These are phyloP conservation scores for Trichoderma gamsii DNA, from an alignment of 495 filamentous ascomycete genomes.

Conservation along the genomic window DNA sequence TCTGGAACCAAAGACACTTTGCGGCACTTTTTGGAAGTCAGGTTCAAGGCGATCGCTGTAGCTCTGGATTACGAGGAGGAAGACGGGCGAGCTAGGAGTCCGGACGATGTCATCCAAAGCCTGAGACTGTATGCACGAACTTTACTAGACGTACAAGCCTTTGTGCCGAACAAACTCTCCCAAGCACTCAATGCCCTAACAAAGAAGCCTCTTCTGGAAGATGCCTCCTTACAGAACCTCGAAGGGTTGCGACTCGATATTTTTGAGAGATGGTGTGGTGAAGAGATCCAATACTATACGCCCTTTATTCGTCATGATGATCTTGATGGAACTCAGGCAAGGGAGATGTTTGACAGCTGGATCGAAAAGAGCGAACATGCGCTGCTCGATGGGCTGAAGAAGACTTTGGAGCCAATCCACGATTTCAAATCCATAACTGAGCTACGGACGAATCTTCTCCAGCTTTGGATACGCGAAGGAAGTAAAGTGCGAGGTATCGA, in stretches of 20 bases:
- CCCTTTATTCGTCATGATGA: slow-evolving; percentile 88
- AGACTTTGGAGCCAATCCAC: slow-evolving; percentile 46
- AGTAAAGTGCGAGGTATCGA: slow-evolving; percentile 49
- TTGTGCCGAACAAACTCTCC: slow-evolving; percentile 66
- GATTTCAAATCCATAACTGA: slow-evolving; percentile 63
- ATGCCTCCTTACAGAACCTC: slow-evolving; percentile 56
- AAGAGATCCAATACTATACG: slow-evolving; percentile 79
- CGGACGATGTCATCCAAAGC: slow-evolving; percentile 51
- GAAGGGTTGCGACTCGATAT: slow-evolving; percentile 76
- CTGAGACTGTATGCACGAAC: slow-evolving; percentile 72
- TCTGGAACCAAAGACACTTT: slow-evolving; percentile 76
- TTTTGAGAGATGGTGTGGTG: slow-evolving; percentile 72
- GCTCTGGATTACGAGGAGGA: slow-evolving; percentile 42
- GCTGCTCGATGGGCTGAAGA: slow-evolving; percentile 54
- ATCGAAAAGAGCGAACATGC: slow-evolving; percentile 60
- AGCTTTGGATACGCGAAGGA: slow-evolving; percentile 62
- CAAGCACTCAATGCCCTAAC: slow-evolving; percentile 67
- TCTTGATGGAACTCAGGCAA: slow-evolving; percentile 56
- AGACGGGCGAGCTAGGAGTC: slow-evolving; percentile 27
- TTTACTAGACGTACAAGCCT: slow-evolving; percentile 62
- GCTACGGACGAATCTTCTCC: slow-evolving; percentile 61
- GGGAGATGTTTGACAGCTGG: slow-evolving; percentile 66
- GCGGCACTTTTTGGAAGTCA: slow-evolving; percentile 70
- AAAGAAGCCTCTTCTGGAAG: slow-evolving; percentile 59
- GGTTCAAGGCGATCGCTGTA: slow-evolving; percentile 58